Conservation (phyloP, 495 filamentous ascomycete genomes). For the Jackrogersella minutella region DNA sequence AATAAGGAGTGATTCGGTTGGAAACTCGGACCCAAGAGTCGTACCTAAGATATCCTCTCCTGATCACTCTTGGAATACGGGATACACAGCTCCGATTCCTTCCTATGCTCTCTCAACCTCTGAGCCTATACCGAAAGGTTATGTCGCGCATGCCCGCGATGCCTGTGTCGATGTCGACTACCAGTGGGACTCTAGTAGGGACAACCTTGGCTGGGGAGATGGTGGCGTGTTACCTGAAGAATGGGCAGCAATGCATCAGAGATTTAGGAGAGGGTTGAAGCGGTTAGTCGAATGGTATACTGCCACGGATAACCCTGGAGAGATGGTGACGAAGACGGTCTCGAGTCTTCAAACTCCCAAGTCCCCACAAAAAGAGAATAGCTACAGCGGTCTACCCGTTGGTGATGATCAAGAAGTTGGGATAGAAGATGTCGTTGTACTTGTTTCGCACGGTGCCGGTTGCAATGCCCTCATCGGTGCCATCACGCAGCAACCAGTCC, state of each 20-base stretch:
- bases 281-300: conserved; percentile 83
- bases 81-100: conserved; percentile 79
- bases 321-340: conserved; percentile 50
- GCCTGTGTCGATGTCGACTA: conserved; percentile 87
- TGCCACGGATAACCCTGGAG: conserved; percentile 58
- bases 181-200: conserved; percentile 91
- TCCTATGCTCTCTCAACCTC: conserved; percentile 82
- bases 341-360: conserved; percentile 33
- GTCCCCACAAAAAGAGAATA: conserved; percentile 37
- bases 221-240: conserved; percentile 92
- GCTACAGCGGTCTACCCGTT: neutral
- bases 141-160: conserved; percentile 90
- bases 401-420: conserved; percentile 61
- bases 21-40: conserved; percentile 18
- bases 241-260: conserved; percentile 92
- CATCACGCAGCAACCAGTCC: conserved; percentile 84
- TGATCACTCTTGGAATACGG: conserved; percentile 23
- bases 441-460: conserved; percentile 97
- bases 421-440: conserved; percentile 79
- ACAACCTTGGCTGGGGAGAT: conserved; percentile 78
- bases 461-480: conserved; percentile 96
- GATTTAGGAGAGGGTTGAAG: conserved; percentile 80
- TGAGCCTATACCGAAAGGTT: conserved; percentile 84
- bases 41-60: conserved; percentile 15
- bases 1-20: conserved; percentile 29